Conservation (phyloP, 192 early-diverging fungal genomes). For the Mortierella alpina region DNA sequence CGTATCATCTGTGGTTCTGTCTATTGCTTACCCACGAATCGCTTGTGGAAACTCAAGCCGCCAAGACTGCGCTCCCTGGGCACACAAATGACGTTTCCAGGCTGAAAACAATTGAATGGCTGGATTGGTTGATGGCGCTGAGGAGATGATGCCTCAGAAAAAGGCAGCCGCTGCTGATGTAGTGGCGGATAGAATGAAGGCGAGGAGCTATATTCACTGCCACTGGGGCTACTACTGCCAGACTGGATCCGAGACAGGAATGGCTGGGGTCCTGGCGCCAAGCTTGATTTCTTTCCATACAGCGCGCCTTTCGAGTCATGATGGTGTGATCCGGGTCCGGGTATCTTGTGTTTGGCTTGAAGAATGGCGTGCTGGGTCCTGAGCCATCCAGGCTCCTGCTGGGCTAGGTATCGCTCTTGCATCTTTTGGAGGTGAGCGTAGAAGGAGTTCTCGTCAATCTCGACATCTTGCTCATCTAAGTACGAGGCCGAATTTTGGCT, state of each 20-base stretch:
- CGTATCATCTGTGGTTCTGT: not conserved
- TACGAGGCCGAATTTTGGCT: slow-evolving; percentile 41
- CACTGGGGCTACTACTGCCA: slow-evolving; percentile 33
- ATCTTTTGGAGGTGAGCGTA: slow-evolving; percentile 51
- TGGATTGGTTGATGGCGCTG: slow-evolving; percentile 42
- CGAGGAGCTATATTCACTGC: slow-evolving; percentile 47
- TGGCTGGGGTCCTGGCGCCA: slow-evolving; percentile 16
- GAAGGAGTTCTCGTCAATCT: slow-evolving; percentile 49
- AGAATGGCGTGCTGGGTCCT: slow-evolving; percentile 40
- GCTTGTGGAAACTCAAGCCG: slow-evolving; percentile 55
- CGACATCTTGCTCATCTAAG: slow-evolving; percentile 40
- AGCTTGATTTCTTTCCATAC: slow-evolving; percentile 1
- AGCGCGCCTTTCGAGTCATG: not conserved
- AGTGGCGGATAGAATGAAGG: slow-evolving; percentile 27
- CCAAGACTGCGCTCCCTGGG: slow-evolving; percentile 57
- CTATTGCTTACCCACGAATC: slow-evolving; percentile 57
- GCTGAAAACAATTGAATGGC: slow-evolving; percentile 52
- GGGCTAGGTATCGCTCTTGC: slow-evolving; percentile 36
- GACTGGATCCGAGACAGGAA: slow-evolving; percentile 41
- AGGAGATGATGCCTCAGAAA: not conserved
- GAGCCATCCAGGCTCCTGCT: slow-evolving; percentile 49
- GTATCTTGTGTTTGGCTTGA: slow-evolving; percentile 36
- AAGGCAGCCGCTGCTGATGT: slow-evolving; percentile 12
- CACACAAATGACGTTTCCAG: slow-evolving; percentile 58
- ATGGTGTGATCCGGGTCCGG: slow-evolving; percentile 14